Base-by-base conservation (phyloP, 805 yeast species). In the Candida insectorum region DNA sequence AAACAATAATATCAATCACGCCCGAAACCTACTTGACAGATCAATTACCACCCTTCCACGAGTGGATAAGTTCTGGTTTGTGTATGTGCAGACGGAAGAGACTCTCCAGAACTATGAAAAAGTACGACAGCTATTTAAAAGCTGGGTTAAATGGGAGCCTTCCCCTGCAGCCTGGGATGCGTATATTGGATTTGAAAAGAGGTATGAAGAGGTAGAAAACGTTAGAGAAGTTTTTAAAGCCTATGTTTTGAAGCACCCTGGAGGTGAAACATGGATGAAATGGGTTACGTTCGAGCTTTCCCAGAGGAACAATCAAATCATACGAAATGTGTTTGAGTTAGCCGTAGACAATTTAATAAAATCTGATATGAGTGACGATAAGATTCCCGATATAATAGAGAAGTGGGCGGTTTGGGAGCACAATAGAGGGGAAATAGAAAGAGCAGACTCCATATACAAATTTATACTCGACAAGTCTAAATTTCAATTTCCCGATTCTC, bases 81-180 rank as follows among this genome's bases (percentile, higher is more conserved):
- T 79, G 39, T 88, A 86, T 49, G 79, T 85, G 6, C 79, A 82
- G 28, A 73, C 89, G 12, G 97, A 88, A 56, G 97, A 88, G 56
- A 71, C 83, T 0, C 58, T 87, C 16, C 79, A 78, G 24, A 78
- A 86, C 49, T 60, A 75, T 25, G 53, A 62, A 4, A 79, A 81
- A 6, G 81, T 81, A 2, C 59, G 95, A 31, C 56, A 59, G 10
- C 66, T 91, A 5, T 89, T 81, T 56, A 78, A 79, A 38, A 69
- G 82, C 36, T 91, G 98, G 98, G 61, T 84, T 31, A 61, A 65
- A 16, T 84, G 94, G 87, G 77, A 75, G 41, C 96, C 96, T 0
- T 64, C 62, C 8, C 48, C 49, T 4, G 61, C 69, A 9, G 93
- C 85, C 0, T 89, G 95, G 93, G 73, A 70, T 31, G 75, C 89